phyloP scores from a whole-genome alignment of 495 filamentous ascomycete species.

The Tuber indicum region DNA sequence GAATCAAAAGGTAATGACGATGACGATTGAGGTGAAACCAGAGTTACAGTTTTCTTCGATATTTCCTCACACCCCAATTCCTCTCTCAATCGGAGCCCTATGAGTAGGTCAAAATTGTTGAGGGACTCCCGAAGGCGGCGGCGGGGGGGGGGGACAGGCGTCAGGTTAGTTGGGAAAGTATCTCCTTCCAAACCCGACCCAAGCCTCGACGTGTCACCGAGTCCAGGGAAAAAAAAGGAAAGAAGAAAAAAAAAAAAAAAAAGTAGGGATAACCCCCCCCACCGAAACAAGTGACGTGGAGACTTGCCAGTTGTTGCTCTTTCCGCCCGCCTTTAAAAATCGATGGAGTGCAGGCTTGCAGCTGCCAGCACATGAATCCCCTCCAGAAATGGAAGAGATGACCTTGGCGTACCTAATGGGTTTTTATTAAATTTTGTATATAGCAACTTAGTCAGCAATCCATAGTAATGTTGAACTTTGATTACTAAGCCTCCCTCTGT shows the following conservation, averaged over 20 bases:
- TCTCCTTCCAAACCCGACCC: not conserved
- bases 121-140: not conserved
- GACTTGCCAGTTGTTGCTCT: conserved; percentile 5
- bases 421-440: not conserved
- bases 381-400: conserved; percentile 2
- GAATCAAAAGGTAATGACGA: conserved; percentile 5
- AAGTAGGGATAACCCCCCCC: not conserved
- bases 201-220: conserved; percentile 1
- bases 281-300: conserved; percentile 6
- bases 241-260: not conserved
- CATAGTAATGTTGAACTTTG: not conserved
- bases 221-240: not conserved
- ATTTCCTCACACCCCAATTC: not conserved
- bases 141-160: not conserved
- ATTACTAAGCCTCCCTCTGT: not conserved
- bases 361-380: not conserved
- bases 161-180: too few relatives aligned
- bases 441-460: not conserved
- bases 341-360: not conserved
- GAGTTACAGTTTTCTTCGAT: conserved; percentile 1
- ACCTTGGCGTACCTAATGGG: not conserved
- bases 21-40: not conserved
- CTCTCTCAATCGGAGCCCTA: not conserved
- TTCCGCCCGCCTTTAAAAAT: not conserved
- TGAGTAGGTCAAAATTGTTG: not conserved